Evolutionary conservation across 2,329 filamentous ascomycete species (phyloP), one percentile per base, ranked within the genome.

Genomic region (Colletotrichum brevisporum): DNA sequence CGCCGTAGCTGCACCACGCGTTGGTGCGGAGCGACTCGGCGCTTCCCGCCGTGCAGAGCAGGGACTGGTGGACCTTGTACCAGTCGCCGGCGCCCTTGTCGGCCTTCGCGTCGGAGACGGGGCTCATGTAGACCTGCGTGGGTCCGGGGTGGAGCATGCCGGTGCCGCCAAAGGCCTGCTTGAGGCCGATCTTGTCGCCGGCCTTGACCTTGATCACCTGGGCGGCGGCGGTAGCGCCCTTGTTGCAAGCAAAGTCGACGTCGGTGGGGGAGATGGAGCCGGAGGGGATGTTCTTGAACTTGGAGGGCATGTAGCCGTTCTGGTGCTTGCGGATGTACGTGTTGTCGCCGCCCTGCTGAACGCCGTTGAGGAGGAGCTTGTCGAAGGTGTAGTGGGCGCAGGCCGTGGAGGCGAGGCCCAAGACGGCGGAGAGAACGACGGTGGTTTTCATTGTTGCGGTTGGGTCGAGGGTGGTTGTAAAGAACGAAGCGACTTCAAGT

Each of bases 31-130:
- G 57, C 48, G 64, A 47, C 21, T 56, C 59, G 21, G 62, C 47
- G 48, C 18, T 69, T 24, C 72, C 71, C 41, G 67, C 66, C 31
- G 59, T 65, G 64, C 53, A 71, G 50, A 71, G 53, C n/a, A 66
- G 61, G 24, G 66, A 59, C 57, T 72, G 68, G 21, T 69, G 54
- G 63, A 77, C 73, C 75, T 76, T 75, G 67, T 73, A 78, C 76
- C 76, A 78, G 50, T 63, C 62, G 66, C 73, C 31, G 31, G 31
- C 69, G 27, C 26, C 63, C 57, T 62, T 55, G 53, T 61, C 76
- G 36, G 60, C 62, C 26, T 67, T 71, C 41, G 75, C 72, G 59
- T 71, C 60, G 36, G 45, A 41, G 26, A 69, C 71, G 50, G 67
- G 71, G 53, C 58, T 67, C 58, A 72, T 57, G 60, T 73, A 73